Percentiles rank a stretch among this genome's conserved stretches.
These are phyloP conservation scores for Odonthalia washingtoniensis DNA, from an alignment of 31 red algal species.

Conservation along the genomic window DNA sequence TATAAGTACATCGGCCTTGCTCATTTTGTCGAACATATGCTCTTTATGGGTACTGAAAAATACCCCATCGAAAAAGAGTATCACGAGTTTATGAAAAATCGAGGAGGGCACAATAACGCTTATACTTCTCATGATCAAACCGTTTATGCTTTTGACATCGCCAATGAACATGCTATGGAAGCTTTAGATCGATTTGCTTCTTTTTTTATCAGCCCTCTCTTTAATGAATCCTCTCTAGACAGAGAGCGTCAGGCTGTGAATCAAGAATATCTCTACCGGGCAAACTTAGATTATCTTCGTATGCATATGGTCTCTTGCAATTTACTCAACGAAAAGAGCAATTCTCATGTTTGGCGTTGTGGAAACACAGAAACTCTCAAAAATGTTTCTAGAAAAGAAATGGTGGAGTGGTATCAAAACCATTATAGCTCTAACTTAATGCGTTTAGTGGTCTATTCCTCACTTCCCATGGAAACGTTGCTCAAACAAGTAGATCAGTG, in stretches of 20 bases:
- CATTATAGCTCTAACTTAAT: too few species aligned
- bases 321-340: too few species aligned
- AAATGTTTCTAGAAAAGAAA: too few species aligned
- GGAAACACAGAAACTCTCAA: too few species aligned
- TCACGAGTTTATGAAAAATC: slow-evolving; percentile 49
- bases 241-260: slow-evolving; percentile 80
- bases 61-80: slow-evolving; percentile 83
- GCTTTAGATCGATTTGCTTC: slow-evolving; percentile 85
- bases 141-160: slow-evolving; percentile 66
- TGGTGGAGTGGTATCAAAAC: too few species aligned
- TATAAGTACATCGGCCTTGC: slow-evolving; percentile 64
- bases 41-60: slow-evolving; percentile 85
- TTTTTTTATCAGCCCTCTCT: slow-evolving; percentile 85
- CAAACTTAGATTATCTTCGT: too few species aligned
- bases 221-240: slow-evolving; percentile 58
- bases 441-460: too few species aligned
- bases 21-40: slow-evolving; percentile 87
- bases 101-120: slow-evolving; percentile 81
- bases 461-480: too few species aligned
- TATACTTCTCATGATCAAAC: slow-evolving; percentile 77
- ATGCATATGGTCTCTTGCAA: too few species aligned
- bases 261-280: slow-evolving; percentile 49
- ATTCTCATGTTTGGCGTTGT: too few species aligned
- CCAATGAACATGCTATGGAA: slow-evolving; percentile 28
- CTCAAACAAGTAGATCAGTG: too few species aligned